Percentiles rank a stretch among this genome's conserved stretches.
These are phyloP conservation scores for Vitellaria paradoxa DNA, from an alignment of 179 eudicot genomes.

Conservation along the genomic window DNA sequence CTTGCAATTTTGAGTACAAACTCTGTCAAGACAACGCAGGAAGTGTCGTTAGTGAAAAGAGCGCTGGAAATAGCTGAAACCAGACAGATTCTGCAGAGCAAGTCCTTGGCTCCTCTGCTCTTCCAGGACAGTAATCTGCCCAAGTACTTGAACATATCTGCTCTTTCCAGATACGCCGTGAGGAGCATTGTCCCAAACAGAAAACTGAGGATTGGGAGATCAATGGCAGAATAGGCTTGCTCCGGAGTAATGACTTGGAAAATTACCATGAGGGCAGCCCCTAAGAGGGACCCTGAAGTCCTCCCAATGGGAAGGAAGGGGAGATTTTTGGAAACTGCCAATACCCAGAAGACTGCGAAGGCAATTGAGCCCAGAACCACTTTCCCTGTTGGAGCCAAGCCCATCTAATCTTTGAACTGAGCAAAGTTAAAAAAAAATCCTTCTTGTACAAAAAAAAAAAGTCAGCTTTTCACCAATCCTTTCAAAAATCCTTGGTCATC, in stretches of 20 bases:
- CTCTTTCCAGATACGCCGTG: slow-evolving; percentile 77
- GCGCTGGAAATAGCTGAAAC: slow-evolving; percentile 82
- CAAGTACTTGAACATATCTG: slow-evolving; percentile 77
- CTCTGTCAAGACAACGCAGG: slow-evolving; percentile 81
- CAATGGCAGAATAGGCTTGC: slow-evolving; percentile 76
- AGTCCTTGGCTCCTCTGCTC: slow-evolving; percentile 72
- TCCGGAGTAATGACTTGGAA: slow-evolving; percentile 67
- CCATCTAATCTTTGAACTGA: slow-evolving; percentile 24
- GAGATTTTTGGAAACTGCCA: slow-evolving; percentile 82
- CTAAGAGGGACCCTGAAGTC: slow-evolving; percentile 86
- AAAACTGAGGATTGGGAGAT: slow-evolving; percentile 87
- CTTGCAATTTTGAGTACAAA: slow-evolving; percentile 71
- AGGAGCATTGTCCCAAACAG: slow-evolving; percentile 94
- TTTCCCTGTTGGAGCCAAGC: slow-evolving; percentile 55
- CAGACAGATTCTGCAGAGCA: slow-evolving; percentile 64
- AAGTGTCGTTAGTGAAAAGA: slow-evolving; percentile 79
- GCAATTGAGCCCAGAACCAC: slow-evolving; percentile 69
- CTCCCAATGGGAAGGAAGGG: slow-evolving; percentile 80
- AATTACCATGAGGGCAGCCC: slow-evolving; percentile 83
- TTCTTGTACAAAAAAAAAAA: not conserved
- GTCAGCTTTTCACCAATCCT: slow-evolving; percentile 9
- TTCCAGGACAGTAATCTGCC: slow-evolving; percentile 67
- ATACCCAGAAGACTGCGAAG: slow-evolving; percentile 76
- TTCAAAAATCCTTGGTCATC: no score
- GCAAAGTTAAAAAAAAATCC: not conserved